Base-by-base conservation (phyloP, 495 filamentous ascomycete genomes). In the Echria macrotheca region DNA sequence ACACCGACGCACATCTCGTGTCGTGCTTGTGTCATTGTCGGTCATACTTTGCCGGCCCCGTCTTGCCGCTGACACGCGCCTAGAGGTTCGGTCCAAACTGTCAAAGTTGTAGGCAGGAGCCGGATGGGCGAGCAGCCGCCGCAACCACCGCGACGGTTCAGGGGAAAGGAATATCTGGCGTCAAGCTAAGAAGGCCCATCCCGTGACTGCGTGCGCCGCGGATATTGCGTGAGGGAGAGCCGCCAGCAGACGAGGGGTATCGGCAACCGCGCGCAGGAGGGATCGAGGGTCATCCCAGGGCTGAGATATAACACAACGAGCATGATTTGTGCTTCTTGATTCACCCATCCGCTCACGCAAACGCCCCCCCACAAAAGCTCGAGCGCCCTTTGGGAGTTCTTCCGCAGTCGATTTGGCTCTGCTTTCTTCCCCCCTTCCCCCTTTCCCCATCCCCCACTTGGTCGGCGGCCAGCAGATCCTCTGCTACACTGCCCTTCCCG, bases 331-430 rank as follows among this genome's bases (percentile, higher is more conserved):
- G n/a, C 50, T 43, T 39, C 46, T 52, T 57, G 49, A 61, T 56
- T 46, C 51, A 49, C 36, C 43, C 41, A 52, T 49, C 51, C 44
- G 37, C 35, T 47, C 49, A 33, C 46, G 44, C 53, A 52, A 44
- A 31, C 47, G 28, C n/a, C 59, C 56, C 60, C 55, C 57, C 60
- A 37, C 61, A 65, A 56, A 42, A 50, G 25, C 31, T 21, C 28
- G 44, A 32, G n/a, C n/a, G n/a, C n/a, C n/a, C n/a, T 46, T 46
- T 33, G 28, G 44, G 29, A 31, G 28, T 12, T 12, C 28, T 31
- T 31, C 37, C 33, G 28, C 29, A n/a, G 43, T 50, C 50, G 44
- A 55, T 55, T 55, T 56, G 52, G 49, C 54, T 40, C 17, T 35
- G 31, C 46, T 50, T 47, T 33, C 19, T 31, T 42, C 49, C 37